Evolutionary conservation across 306 rosid species (phyloP).

Genomic region (Trifolium fragiferum): DNA sequence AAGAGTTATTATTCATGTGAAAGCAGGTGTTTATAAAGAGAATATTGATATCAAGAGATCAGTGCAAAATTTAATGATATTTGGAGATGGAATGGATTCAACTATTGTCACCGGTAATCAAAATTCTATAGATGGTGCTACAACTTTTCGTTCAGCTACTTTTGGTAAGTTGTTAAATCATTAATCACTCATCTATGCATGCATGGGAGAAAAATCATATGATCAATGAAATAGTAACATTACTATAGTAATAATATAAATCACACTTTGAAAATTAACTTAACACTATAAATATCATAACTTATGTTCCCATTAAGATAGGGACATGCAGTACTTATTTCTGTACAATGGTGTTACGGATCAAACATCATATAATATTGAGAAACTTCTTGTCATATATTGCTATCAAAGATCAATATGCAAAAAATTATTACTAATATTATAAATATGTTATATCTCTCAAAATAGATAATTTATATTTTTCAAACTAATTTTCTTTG

Average conservation of each 20-base stretch:
- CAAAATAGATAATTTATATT: neutral
- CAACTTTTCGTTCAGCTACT: slow-evolving; percentile 81
- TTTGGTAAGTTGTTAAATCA: slow-evolving; percentile 56
- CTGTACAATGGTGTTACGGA: slow-evolving; percentile 22
- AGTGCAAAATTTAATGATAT: slow-evolving; percentile 63
- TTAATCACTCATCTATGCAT: too few relatives aligned
- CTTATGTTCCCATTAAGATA: neutral
- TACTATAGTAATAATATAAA: neutral
- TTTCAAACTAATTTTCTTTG: neutral
- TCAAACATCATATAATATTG: neutral
- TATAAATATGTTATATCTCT: neutral
- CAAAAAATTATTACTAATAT: neutral
- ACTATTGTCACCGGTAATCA: slow-evolving; percentile 58
- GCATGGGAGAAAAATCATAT: neutral
- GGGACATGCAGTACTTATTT: slow-evolving; percentile 38
- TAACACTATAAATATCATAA: neutral
- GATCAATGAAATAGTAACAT: slow-evolving; percentile 1
- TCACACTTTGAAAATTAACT: neutral
- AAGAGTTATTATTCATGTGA: slow-evolving; percentile 66
- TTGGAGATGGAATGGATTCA: slow-evolving; percentile 78
- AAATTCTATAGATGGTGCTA: slow-evolving; percentile 48
- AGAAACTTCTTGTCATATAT: slow-evolving; percentile 11
- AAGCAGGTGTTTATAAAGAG: slow-evolving; percentile 74
- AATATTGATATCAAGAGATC: slow-evolving; percentile 53
- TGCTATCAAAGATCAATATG: neutral